phyloP scores from a whole-genome alignment of 2,329 filamentous ascomycete genomes.

The Pseudocercospora crystallina region DNA sequence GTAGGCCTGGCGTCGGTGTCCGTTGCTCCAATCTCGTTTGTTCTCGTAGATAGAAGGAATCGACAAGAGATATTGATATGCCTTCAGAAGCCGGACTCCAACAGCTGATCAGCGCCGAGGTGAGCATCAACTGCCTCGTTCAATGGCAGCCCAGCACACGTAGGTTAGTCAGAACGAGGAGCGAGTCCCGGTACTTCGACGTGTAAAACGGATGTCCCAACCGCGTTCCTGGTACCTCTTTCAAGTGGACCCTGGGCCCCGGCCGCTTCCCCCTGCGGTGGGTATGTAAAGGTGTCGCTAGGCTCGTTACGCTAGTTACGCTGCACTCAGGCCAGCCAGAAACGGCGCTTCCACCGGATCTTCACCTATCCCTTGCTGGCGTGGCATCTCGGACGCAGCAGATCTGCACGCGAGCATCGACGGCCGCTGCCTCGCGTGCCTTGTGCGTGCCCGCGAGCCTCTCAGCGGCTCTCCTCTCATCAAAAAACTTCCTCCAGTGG shows the following conservation, averaged over 20 bases:
- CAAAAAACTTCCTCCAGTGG: too few relatives aligned
- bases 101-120: too few relatives aligned
- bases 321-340: neutral
- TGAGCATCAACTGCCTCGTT: too few relatives aligned
- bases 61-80: neutral
- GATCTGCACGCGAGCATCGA: constrained; percentile 8
- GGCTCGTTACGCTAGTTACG: neutral
- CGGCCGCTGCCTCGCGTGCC: constrained; percentile 2
- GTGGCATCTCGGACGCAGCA: constrained; percentile 1
- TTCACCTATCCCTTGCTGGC: constrained; percentile 4
- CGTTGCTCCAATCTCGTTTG: too few relatives aligned
- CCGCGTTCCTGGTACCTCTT: constrained; percentile 8
- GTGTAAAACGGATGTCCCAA: neutral
- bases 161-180: too few relatives aligned
- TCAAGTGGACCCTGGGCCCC: constrained; percentile 1
- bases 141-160: too few relatives aligned
- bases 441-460: constrained; percentile 3
- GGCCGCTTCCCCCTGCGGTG: constrained; percentile 5
- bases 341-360: constrained; percentile 6
- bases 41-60: too few relatives aligned
- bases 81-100: too few relatives aligned
- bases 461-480: too few relatives aligned
- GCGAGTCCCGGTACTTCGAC: too few relatives aligned
- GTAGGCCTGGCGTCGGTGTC: neutral
- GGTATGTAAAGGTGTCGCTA: neutral